Evolutionary conservation across 2,329 filamentous ascomycete species (phyloP).

Genomic region (Penicillium sp.): DNA sequence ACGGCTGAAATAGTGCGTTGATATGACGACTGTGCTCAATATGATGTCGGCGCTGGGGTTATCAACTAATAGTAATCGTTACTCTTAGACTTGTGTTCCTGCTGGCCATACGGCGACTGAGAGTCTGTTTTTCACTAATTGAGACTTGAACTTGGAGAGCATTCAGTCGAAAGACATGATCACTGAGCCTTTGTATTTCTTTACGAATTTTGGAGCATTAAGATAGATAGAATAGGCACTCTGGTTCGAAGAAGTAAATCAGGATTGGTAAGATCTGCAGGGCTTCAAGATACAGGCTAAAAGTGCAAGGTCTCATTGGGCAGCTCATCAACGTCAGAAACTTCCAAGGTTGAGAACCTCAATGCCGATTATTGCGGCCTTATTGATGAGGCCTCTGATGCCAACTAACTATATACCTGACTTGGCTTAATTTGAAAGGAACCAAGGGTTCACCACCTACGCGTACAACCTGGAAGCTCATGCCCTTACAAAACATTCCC

Average conservation of each 20-base stretch:
- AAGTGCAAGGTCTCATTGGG: slow-evolving; percentile 38
- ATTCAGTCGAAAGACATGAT: background rate
- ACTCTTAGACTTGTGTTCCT: background rate
- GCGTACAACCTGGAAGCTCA: too few relatives aligned
- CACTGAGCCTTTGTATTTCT: background rate
- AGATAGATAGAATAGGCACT: background rate
- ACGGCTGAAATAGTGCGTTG: background rate
- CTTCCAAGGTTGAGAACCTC: slow-evolving; percentile 45
- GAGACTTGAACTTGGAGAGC: background rate
- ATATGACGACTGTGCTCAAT: background rate
- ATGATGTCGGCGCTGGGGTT: background rate
- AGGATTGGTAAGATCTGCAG: slow-evolving; percentile 12
- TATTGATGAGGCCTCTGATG: background rate
- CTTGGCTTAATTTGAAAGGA: background rate
- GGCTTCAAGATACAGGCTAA: background rate
- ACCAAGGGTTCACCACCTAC: background rate
- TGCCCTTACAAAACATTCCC: too few relatives aligned
- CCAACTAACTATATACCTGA: too few relatives aligned
- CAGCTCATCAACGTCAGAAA: slow-evolving; percentile 44
- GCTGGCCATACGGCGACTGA: background rate
- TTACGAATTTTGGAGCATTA: background rate
- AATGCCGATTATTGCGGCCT: slow-evolving; percentile 28
- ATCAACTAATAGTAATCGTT: background rate
- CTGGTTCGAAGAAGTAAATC: slow-evolving; percentile 30
- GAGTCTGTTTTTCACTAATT: background rate